Conservation (phyloP, 192 early-diverging fungal species). For the Glomus cerebriforme region DNA sequence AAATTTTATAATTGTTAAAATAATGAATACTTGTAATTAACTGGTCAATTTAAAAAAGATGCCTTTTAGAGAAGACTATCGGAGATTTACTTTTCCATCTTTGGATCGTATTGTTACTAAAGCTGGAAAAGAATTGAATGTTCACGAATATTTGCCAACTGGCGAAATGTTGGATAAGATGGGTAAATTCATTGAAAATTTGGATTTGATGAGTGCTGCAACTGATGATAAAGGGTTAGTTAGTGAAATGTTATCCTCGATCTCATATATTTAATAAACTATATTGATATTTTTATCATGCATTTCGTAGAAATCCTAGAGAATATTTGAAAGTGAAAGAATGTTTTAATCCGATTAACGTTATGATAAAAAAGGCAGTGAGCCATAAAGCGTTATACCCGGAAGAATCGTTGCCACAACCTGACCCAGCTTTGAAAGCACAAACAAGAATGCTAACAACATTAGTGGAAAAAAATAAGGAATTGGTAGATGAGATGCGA, state of each 20-base stretch:
- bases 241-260: background rate
- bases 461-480: constrained; percentile 46
- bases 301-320: constrained; percentile 27
- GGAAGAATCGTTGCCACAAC: constrained; percentile 49
- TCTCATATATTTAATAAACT: background rate
- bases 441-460: constrained; percentile 50
- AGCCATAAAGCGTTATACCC: constrained; percentile 62
- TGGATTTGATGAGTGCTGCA: constrained; percentile 58
- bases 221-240: constrained; percentile 54
- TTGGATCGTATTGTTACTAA: constrained; percentile 45
- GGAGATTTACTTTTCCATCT: constrained; percentile 54
- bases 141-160: constrained; percentile 47
- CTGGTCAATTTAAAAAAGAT: constrained; percentile 42
- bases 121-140: constrained; percentile 47
- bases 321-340: constrained; percentile 57
- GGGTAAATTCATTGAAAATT: constrained; percentile 57
- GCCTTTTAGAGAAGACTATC: constrained; percentile 68
- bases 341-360: constrained; percentile 63
- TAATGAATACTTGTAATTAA: background rate
- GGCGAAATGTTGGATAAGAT: constrained; percentile 54
- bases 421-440: constrained; percentile 46
- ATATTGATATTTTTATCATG: background rate
- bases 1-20: background rate
- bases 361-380: constrained; percentile 59
- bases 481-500: constrained; percentile 45